Conservation (phyloP, 805 yeast species). For the Pichia deserticola region DNA sequence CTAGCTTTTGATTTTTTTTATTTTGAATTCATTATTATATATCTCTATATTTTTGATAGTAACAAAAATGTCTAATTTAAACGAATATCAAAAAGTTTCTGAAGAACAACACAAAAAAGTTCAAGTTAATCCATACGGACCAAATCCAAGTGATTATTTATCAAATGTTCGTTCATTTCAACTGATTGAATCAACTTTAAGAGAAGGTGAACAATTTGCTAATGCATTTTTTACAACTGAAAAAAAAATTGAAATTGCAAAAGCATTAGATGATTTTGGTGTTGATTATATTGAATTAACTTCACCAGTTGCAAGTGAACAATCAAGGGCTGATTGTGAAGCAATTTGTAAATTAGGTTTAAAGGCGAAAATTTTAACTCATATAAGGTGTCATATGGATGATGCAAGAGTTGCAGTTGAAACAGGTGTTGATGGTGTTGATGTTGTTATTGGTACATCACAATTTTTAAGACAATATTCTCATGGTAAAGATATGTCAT, state of each 20-base stretch:
- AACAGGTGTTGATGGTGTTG: slow-evolving; percentile 99
- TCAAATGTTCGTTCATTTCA: slow-evolving; percentile 87
- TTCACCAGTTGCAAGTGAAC: slow-evolving; percentile 97
- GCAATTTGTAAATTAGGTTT: slow-evolving; percentile 96
- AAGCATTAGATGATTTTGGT: slow-evolving; percentile 94
- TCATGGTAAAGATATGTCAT: slow-evolving; percentile 98
- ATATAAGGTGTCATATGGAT: slow-evolving; percentile 98
- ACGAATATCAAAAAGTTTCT: slow-evolving; percentile 37
- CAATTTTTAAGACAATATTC: slow-evolving; percentile 90
- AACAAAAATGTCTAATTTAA: slow-evolving; percentile 10
- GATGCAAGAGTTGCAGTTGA: slow-evolving; percentile 96
- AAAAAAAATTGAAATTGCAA: slow-evolving; percentile 94
- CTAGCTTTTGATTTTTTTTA: too few relatives aligned
- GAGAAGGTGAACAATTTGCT: slow-evolving; percentile 99
- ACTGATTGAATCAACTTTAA: slow-evolving; percentile 87
- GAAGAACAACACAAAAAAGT: slow-evolving; percentile 35
- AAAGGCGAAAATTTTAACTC: slow-evolving; percentile 92
- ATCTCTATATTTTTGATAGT: too few relatives aligned
- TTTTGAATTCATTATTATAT: too few relatives aligned
- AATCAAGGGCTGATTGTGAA: slow-evolving; percentile 88
- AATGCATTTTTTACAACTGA: slow-evolving; percentile 93
- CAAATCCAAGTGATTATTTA: slow-evolving; percentile 86
- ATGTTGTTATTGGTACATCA: slow-evolving; percentile 96
- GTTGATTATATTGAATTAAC: slow-evolving; percentile 97
- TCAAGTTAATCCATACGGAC: slow-evolving; percentile 68